Conservation (phyloP, 2,329 filamentous ascomycete genomes). For the Helotiales sp. region DNA sequence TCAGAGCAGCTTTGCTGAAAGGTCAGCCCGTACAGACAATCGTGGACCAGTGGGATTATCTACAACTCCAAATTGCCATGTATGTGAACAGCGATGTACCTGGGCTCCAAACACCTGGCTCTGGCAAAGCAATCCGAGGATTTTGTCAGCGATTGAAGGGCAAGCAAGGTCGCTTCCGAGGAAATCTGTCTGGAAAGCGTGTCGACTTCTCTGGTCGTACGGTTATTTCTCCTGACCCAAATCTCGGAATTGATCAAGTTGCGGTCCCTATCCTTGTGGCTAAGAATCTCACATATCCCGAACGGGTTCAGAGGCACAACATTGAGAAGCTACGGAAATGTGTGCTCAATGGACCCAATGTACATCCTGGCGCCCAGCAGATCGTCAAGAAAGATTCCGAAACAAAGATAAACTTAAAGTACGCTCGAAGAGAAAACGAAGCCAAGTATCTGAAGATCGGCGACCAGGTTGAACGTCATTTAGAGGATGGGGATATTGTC, state of each 20-base stretch:
- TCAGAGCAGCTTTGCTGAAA: slow-evolving; percentile 78
- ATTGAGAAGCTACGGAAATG: slow-evolving; percentile 76
- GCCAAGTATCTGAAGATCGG: slow-evolving; percentile 76
- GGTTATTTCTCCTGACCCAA: slow-evolving; percentile 96
- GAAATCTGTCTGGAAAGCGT: slow-evolving; percentile 95
- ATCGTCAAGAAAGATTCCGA: slow-evolving; percentile 69
- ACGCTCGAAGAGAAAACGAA: slow-evolving; percentile 68
- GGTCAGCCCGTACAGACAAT: slow-evolving; percentile 85
- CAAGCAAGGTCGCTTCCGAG: slow-evolving; percentile 95
- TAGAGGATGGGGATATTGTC: slow-evolving; percentile 93
- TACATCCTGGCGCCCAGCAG: slow-evolving; percentile 87
- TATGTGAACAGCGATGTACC: slow-evolving; percentile 98
- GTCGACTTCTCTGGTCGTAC: slow-evolving; percentile 98
- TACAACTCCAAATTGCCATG: slow-evolving; percentile 93
- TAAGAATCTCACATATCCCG: slow-evolving; percentile 93
- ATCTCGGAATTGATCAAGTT: slow-evolving; percentile 89
- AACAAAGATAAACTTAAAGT: slow-evolving; percentile 75
- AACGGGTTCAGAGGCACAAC: slow-evolving; percentile 82
- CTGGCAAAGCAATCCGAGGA: slow-evolving; percentile 85
- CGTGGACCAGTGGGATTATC: slow-evolving; percentile 98
- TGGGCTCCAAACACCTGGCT: slow-evolving; percentile 83
- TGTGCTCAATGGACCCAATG: slow-evolving; percentile 71
- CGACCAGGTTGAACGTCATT: slow-evolving; percentile 89
- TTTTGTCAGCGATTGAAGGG: slow-evolving; percentile 96
- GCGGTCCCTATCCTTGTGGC: slow-evolving; percentile 90